Evolutionary conservation across 1,284 basidiomycete genomes (phyloP).

Genomic region (Cystobasidium sp.): DNA sequence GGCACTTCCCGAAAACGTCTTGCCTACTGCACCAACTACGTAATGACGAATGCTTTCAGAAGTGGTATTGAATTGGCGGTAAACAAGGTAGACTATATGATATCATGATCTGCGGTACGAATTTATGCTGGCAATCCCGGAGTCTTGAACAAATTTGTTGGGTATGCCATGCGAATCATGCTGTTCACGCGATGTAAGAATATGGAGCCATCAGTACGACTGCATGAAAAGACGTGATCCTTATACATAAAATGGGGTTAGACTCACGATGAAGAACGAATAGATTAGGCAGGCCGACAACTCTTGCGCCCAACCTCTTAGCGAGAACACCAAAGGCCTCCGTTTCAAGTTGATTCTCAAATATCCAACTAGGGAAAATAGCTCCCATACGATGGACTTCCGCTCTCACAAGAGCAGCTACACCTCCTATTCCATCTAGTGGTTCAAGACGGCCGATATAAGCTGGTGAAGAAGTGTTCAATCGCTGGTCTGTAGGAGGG

Average conservation of each 20-base stretch:
- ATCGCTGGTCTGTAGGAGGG: conserved; percentile 28
- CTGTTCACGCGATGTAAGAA: no score
- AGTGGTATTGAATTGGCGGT: no score
- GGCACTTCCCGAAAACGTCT: no score
- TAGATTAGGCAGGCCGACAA: conserved; percentile 47
- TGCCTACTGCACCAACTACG: no score
- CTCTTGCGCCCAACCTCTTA: conserved; percentile 45
- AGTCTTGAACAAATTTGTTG: no score
- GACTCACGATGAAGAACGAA: conserved; percentile 45
- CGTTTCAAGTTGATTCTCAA: conserved; percentile 47
- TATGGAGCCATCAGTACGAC: no score
- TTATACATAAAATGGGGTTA: neutral
- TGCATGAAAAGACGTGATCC: no score
- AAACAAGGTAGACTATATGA: no score
- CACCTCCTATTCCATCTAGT: conserved; percentile 40
- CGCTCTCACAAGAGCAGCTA: conserved; percentile 38
- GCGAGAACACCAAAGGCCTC: conserved; percentile 48
- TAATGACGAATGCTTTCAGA: no score
- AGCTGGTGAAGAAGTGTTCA: conserved; percentile 42
- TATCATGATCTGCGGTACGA: no score
- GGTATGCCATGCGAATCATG: no score
- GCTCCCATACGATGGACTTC: conserved; percentile 45
- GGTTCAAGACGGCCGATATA: conserved; percentile 42
- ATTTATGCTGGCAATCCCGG: no score
- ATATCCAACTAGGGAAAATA: conserved; percentile 46